phyloP scores from a whole-genome alignment of 371 early-diverging fungal species.

The Mortierella sp. region DNA sequence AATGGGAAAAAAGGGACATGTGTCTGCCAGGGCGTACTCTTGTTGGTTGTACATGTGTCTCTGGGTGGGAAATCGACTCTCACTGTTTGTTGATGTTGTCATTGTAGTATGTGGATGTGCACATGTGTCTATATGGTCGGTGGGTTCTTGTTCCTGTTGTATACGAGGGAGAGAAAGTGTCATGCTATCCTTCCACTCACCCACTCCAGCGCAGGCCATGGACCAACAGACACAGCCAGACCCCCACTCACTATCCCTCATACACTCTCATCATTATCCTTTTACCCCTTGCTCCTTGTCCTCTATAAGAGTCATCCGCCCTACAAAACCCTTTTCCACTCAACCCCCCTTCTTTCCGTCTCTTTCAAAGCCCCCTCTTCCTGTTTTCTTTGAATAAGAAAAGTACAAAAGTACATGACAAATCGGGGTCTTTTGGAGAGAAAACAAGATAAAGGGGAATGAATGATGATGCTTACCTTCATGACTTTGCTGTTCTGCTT shows the following conservation, averaged over 20 bases:
- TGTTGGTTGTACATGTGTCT: slow-evolving; percentile 13
- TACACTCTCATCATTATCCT: not conserved
- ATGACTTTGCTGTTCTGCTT: slow-evolving; percentile 80
- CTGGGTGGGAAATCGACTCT: slow-evolving; percentile 8
- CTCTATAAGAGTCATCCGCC: not conserved
- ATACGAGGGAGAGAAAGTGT: not conserved
- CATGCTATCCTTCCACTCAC: not conserved
- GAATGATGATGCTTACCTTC: slow-evolving; percentile 59
- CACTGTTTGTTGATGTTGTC: not conserved
- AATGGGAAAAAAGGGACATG: slow-evolving; percentile 4
- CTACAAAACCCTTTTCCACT: not conserved
- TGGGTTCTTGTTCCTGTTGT: not conserved
- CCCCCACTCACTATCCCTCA: not conserved
- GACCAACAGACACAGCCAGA: not conserved
- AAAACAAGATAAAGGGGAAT: not conserved
- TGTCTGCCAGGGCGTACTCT: not conserved
- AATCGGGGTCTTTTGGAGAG: not conserved
- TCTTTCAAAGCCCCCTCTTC: not conserved
- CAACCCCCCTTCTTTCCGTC: not conserved
- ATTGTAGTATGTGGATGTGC: not conserved
- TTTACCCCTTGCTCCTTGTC: not conserved
- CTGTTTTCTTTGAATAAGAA: not conserved
- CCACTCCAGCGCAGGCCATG: slow-evolving; percentile 3
- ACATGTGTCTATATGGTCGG: not conserved
- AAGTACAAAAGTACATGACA: not conserved